These are phyloP conservation scores for Chlamydomonas sp. DNA, from an alignment of 139 green algal species.

Conservation along the genomic window DNA sequence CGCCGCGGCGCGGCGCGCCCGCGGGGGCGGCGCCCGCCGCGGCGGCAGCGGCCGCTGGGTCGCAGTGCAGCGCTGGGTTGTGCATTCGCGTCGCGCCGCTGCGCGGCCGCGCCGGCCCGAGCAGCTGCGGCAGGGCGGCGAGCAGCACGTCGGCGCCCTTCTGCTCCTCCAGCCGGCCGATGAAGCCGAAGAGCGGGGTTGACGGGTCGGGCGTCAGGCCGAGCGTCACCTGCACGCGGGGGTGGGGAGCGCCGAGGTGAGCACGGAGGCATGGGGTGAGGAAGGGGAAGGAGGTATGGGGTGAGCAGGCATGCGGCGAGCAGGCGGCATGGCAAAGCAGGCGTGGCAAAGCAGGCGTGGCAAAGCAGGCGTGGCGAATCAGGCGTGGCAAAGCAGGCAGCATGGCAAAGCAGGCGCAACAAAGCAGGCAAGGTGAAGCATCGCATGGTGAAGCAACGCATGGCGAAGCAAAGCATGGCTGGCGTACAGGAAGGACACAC, in stretches of 20 bases:
- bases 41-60: background rate
- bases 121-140: slow-evolving; percentile 45
- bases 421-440: too few relatives aligned
- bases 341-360: too few relatives aligned
- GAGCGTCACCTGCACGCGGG: slow-evolving; percentile 47
- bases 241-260: slow-evolving; percentile 56
- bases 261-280: too few relatives aligned
- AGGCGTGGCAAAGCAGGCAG: too few relatives aligned
- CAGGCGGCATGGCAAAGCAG: too few relatives aligned
- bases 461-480: too few relatives aligned
- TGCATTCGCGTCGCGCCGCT: background rate
- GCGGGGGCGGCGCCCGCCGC: background rate
- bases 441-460: too few relatives aligned
- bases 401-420: too few relatives aligned
- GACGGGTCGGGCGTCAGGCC: slow-evolving; percentile 42
- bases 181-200: slow-evolving; percentile 60
- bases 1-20: background rate
- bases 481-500: too few relatives aligned
- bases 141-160: slow-evolving; percentile 82
- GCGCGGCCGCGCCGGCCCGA: slow-evolving; percentile 22
- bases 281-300: too few relatives aligned
- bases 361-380: too few relatives aligned
- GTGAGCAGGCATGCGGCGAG: too few relatives aligned
- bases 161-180: slow-evolving; percentile 72
- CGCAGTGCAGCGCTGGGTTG: slow-evolving; percentile 3